Base-by-base conservation (phyloP, 768 basidiomycete species). In the Mycena capillaripes region DNA sequence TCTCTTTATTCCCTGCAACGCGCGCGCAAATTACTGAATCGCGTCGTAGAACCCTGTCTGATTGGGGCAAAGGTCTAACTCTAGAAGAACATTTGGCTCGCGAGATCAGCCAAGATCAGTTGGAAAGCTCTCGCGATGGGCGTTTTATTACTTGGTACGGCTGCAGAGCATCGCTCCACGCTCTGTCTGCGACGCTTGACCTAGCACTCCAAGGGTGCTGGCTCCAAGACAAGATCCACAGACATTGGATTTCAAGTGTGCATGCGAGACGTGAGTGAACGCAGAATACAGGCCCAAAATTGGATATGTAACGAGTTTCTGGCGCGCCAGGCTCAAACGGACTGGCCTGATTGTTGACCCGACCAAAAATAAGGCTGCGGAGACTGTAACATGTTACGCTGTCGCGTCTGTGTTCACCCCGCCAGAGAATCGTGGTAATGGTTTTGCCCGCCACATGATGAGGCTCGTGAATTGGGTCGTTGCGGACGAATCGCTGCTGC, bases 401-500 rank as follows among this genome's bases (percentile, higher is more conserved):
- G 79, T 92, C 48, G 90, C 90, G 0, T 85, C 85, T 4, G 90
- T 92, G 11, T 92, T 85, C 77, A 91, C 90, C 7, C 88, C 88
- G 19, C 77, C 83, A 0, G 66, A 75, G 34, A 83, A 89, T 23
- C 85, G 90, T 63, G 81, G 85, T 14, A 86, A 86, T 62, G 91
- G 92, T 23, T 92, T 91, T 71, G 90, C 88, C 12, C 77, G 78
- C 14, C 89, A 90, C 70, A 90, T 92, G 90, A 90, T 92, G 90
- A 82, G 86, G 17, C 84, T 93, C 27, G 66, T 93, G 40, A 91
- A 93, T 75, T 88, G 86, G 85, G 84, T 89, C 16, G 79, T 88
- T 42, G 87, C 86, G 7, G 81, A 83, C 16, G 70, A 69, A 32
- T 74, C 66, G 59, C 60, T 72, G 3, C 76, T 76, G 30, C 78